Evolutionary conservation across 345 rosid genomes (phyloP).

Genomic region (Ricinus communis): DNA sequence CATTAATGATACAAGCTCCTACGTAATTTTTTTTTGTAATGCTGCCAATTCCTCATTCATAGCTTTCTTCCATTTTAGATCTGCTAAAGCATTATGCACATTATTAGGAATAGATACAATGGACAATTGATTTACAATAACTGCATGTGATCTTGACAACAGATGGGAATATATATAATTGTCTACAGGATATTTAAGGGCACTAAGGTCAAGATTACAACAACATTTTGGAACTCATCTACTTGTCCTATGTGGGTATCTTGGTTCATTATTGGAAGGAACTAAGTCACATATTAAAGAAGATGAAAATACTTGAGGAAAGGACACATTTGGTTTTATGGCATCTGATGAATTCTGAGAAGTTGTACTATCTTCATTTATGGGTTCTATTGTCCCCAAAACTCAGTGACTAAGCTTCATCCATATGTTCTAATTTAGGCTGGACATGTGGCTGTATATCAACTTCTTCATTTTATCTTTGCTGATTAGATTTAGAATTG

Average conservation of each 20-base stretch:
- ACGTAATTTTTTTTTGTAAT: background rate
- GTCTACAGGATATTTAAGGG: background rate
- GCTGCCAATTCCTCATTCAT: slow-evolving; percentile 3
- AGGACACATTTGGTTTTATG: background rate
- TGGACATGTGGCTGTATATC: too few species aligned
- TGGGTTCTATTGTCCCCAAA: too few species aligned
- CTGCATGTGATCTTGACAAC: background rate
- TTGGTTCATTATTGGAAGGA: background rate
- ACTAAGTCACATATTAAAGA: background rate
- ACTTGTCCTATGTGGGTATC: background rate
- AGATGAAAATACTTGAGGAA: background rate
- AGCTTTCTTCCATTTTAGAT: background rate
- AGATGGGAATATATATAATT: background rate
- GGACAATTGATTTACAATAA: slow-evolving; percentile 3
- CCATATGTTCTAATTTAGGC: too few species aligned
- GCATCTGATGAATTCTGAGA: background rate
- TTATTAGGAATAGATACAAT: background rate
- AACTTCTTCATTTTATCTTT: too few species aligned
- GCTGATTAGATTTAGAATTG: too few species aligned
- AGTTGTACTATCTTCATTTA: slow-evolving; percentile 5
- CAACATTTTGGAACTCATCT: background rate
- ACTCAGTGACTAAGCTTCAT: too few species aligned
- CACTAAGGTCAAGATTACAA: background rate
- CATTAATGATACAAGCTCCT: background rate
- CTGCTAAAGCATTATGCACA: background rate